Evolutionary conservation across 768 basidiomycete genomes (phyloP).

Genomic region (Hygrophoropsis aurantiaca): DNA sequence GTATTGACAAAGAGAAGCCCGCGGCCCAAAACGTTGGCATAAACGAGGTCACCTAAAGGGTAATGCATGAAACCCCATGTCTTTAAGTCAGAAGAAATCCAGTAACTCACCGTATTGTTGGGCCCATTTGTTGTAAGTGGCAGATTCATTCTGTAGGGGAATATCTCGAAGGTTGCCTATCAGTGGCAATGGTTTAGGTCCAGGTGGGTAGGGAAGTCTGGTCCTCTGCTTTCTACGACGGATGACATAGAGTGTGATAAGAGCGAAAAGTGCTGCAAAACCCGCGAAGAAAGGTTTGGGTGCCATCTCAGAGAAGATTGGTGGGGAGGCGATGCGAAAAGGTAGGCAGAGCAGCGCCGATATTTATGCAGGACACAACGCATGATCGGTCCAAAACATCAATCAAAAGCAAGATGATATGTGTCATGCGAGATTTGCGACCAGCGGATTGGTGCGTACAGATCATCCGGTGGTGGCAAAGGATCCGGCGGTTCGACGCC

Average conservation of each 20-base stretch:
- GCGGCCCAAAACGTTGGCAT: constrained; percentile 49
- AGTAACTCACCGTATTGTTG: constrained; percentile 32
- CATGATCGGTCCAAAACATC: too few species aligned
- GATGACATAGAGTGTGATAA: constrained; percentile 15
- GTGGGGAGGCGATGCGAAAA: too few species aligned
- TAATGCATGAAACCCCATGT: constrained; percentile 6
- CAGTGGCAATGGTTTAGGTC: constrained; percentile 51
- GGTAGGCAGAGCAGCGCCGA: too few species aligned
- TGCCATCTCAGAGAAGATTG: too few species aligned
- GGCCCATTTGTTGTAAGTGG: constrained; percentile 43
- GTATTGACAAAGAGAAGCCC: constrained; percentile 50
- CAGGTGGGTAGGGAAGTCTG: constrained; percentile 48
- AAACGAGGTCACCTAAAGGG: constrained; percentile 50
- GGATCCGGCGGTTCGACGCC: too few species aligned
- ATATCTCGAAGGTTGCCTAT: constrained; percentile 54
- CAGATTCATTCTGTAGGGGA: constrained; percentile 36
- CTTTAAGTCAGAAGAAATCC: background rate
- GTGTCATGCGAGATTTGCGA: too few species aligned
- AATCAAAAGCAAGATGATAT: too few species aligned
- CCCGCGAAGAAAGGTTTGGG: constrained; percentile 4
- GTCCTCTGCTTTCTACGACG: constrained; percentile 8
- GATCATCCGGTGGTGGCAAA: too few species aligned
- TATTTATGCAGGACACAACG: too few species aligned
- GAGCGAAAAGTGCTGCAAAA: constrained; percentile 21
- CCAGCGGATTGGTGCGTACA: too few species aligned